Conservation (phyloP, 179 eudicot genomes). For the Kewa caespitosa region DNA sequence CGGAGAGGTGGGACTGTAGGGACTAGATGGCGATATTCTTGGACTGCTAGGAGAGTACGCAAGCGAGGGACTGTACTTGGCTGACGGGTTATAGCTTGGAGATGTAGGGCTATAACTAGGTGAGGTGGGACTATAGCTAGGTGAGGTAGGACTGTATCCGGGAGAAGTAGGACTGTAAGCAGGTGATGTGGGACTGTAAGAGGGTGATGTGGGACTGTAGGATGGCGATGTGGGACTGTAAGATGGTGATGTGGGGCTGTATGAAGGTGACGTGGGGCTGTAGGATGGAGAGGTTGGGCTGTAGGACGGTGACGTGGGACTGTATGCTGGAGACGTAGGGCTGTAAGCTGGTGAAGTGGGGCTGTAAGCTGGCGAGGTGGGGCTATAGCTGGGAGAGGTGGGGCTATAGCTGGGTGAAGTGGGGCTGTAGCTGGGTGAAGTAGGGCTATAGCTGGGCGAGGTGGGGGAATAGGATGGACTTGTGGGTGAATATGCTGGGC, state of each 20-base stretch:
- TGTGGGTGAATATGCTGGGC: slow-evolving; percentile 86
- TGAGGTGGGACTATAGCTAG: slow-evolving; percentile 77
- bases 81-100: slow-evolving; percentile 78
- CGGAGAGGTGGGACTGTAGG: slow-evolving; percentile 50
- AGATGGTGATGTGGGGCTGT: slow-evolving; percentile 77
- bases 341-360: slow-evolving; percentile 81
- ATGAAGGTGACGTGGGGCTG: slow-evolving; percentile 83
- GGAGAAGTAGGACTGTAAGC: slow-evolving; percentile 88
- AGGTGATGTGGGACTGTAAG: slow-evolving; percentile 85
- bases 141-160: slow-evolving; percentile 75
- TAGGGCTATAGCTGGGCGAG: slow-evolving; percentile 79
- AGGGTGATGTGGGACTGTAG: slow-evolving; percentile 82
- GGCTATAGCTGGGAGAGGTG: slow-evolving; percentile 79
- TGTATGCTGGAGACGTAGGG: slow-evolving; percentile 84
- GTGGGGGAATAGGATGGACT: slow-evolving; percentile 87
- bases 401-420: slow-evolving; percentile 86
- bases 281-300: slow-evolving; percentile 91
- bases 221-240: slow-evolving; percentile 89
- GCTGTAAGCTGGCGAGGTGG: slow-evolving; percentile 83
- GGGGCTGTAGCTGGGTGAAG: slow-evolving; percentile 80
- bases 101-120: slow-evolving; percentile 86
- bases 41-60: slow-evolving; percentile 58
- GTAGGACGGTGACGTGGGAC: slow-evolving; percentile 87
- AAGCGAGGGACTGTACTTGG: slow-evolving; percentile 71
- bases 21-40: slow-evolving; percentile 46